phyloP scores from a whole-genome alignment of 2,329 filamentous ascomycete species.

The Pyricularia pennisetigena region DNA sequence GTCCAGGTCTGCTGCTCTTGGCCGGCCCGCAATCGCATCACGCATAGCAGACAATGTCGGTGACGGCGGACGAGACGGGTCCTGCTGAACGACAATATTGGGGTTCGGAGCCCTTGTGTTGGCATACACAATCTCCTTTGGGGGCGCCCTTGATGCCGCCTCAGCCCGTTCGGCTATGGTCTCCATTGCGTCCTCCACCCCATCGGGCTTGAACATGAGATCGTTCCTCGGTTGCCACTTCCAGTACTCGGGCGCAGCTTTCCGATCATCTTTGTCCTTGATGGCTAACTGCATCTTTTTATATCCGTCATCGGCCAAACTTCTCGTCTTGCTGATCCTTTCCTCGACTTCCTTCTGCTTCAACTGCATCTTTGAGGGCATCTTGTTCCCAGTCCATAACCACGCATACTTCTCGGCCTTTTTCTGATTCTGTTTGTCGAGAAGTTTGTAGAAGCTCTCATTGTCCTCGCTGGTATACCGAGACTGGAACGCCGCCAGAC shows the following conservation, averaged over 20 bases:
- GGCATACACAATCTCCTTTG: conserved; percentile 67
- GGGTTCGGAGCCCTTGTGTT: conserved; percentile 69
- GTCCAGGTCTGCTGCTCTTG: conserved; percentile 53
- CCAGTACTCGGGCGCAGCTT: conserved; percentile 71
- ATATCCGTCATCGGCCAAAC: conserved; percentile 46
- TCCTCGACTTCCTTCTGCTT: conserved; percentile 54
- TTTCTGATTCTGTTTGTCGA: conserved; percentile 86
- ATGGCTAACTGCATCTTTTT: conserved; percentile 49
- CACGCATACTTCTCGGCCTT: conserved; percentile 77
- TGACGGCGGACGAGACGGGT: conserved; percentile 51
- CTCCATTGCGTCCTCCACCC: conserved; percentile 45
- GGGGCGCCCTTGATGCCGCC: conserved; percentile 59
- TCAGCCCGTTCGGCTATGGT: conserved; percentile 63
- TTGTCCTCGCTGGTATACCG: conserved; percentile 98
- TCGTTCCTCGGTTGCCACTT: conserved; percentile 65
- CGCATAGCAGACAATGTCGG: conserved; percentile 78
- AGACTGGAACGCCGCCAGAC: conserved; percentile 74
- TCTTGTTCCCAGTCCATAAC: conserved; percentile 82
- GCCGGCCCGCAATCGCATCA: conserved; percentile 70
- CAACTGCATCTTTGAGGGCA: conserved; percentile 70
- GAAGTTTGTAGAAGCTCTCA: conserved; percentile 85
- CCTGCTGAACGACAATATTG: conserved; percentile 15
- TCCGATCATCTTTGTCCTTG: conserved; percentile 57
- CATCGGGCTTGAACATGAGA: conserved; percentile 76
- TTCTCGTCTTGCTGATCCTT: conserved; percentile 34